These are phyloP conservation scores for Hyaloperonospora arabidopsidis DNA, from an alignment of 352 stramenopile genomes.

Conservation along the genomic window DNA sequence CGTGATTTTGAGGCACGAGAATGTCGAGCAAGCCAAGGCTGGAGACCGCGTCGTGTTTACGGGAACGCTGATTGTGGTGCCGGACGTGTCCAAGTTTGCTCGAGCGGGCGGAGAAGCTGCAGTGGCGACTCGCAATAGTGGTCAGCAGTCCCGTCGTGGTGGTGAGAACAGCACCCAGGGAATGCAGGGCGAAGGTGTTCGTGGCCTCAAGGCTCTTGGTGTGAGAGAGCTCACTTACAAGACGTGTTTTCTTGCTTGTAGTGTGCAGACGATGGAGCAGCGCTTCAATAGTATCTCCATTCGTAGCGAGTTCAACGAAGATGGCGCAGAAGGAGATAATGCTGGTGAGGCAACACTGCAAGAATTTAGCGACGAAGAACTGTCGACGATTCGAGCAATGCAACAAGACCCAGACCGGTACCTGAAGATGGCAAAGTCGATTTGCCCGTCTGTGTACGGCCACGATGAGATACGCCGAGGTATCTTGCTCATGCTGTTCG, in stretches of 20 bases:
- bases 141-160: slow-evolving; percentile 20
- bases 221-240: slow-evolving; percentile 97
- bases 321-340: slow-evolving; percentile 28
- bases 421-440: slow-evolving; percentile 90
- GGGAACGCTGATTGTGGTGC: slow-evolving; percentile 92
- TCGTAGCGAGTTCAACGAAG: slow-evolving; percentile 63
- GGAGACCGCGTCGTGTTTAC: slow-evolving; percentile 94
- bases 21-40: slow-evolving; percentile 95
- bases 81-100: slow-evolving; percentile 90
- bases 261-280: slow-evolving; percentile 88
- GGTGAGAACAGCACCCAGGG: slow-evolving; percentile 70
- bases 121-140: slow-evolving; percentile 40
- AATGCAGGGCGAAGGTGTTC: slow-evolving; percentile 88
- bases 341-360: slow-evolving; percentile 22
- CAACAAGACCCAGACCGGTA: slow-evolving; percentile 85
- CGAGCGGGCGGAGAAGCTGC: slow-evolving; percentile 58
- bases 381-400: slow-evolving; percentile 90
- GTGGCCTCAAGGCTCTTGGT: slow-evolving; percentile 91
- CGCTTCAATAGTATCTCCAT: slow-evolving; percentile 85
- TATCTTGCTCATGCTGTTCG: slow-evolving; percentile 97
- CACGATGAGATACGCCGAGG: slow-evolving; percentile 90
- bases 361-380: slow-evolving; percentile 90
- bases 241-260: slow-evolving; percentile 94
- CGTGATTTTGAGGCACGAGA: slow-evolving; percentile 96
- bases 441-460: slow-evolving; percentile 96